Base-by-base conservation (phyloP, 768 basidiomycete genomes). In the Kwoniella dejecticola region DNA sequence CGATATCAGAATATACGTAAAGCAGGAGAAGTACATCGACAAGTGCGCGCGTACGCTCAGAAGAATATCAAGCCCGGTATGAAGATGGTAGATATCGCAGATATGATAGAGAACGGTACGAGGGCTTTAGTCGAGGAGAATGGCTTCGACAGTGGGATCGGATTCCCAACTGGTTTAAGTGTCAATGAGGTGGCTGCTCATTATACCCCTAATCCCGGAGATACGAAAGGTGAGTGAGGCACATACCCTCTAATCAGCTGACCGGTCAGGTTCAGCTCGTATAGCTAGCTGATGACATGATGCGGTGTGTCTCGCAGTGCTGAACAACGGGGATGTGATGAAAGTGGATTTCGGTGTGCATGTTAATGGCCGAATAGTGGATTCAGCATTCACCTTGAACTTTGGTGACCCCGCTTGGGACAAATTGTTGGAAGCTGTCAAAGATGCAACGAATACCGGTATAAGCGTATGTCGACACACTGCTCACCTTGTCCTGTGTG, bases 311-410 rank as follows among this genome's bases (percentile, higher is more conserved):
- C 11, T 40, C 42, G 27, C 75, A 94, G 94, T 93, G 24, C 81
- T 98, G 31, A 83, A 88, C 75, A 80, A 85, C 57, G 86, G 87
- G 36, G 95, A 98, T 74, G 89, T 97, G 17, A 82, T 99, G 64
- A 98, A 99, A 81, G 92, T 99, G 48, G 96, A 99, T 75, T 85
- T 99, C 70, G 96, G 96, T 52, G 93, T 98, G 2, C 96, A 99
- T 66, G 93, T 98, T 33, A 89, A 89, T 71, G 96, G 95, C n/a
- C 84, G 91, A 52, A 99, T 98, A 61, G 77, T 87, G 26, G 96
- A 99, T 77, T 97, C 94, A 48, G 96, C 96, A 2, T 98, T 98
- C 79, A 99, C 96, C 2, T 81, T 97, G 72, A 79, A 77, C 60
- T 97, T 87, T 69, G 91, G 93, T 60, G 91, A 93, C 58, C 91